Base-by-base conservation (phyloP, 768 basidiomycete genomes). In the Agrocybe praecox region DNA sequence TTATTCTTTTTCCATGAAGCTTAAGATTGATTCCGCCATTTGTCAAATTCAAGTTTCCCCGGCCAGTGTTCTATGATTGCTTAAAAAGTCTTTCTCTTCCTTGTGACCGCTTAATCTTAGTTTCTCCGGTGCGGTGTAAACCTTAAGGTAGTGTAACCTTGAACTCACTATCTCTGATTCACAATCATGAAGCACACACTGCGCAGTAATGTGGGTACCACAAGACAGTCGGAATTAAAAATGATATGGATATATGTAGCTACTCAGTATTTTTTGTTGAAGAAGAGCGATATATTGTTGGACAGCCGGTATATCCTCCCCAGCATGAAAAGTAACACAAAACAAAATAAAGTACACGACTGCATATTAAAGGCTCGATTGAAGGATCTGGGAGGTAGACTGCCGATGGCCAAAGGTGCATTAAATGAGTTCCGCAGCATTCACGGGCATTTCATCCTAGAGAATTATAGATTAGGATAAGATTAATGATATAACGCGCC, bases 361-460 rank as follows among this genome's bases (percentile, higher is more conserved):
- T 44, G 23, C 57, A 56, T 58, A 50, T 40, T 42, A 46, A 53
- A 22, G 55, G 45, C 42, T 51, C 46, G 26, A 49, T 54, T 52
- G 21, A 53, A 57, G 36, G 44, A 54, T 9, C 9, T 29, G 26
- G 48, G 42, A 58, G 40, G 49, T 26, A 46, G 32, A 40, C 5
- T 29, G 22, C 44, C 40, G 57, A 44, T 47, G 32, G 26, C 26
- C 23, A 44, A 21, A 45, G 53, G 51, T 82, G 33, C 18, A 44
- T 52, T 83, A 97, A 67, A 98, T 96, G 58, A 97, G 87, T 73
- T 98, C 96, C 46, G 96, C 96, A 56, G 96, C 96, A 72, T 98
- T 97, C 58, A 97, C 91, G 6, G 93, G 96, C 96, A 98, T 98
- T 82, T 98, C 96, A 67, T 97, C 95, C 90, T 97, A 62, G 64